Base-by-base conservation (phyloP, 805 yeast genomes). In the Candida peoriensis region DNA sequence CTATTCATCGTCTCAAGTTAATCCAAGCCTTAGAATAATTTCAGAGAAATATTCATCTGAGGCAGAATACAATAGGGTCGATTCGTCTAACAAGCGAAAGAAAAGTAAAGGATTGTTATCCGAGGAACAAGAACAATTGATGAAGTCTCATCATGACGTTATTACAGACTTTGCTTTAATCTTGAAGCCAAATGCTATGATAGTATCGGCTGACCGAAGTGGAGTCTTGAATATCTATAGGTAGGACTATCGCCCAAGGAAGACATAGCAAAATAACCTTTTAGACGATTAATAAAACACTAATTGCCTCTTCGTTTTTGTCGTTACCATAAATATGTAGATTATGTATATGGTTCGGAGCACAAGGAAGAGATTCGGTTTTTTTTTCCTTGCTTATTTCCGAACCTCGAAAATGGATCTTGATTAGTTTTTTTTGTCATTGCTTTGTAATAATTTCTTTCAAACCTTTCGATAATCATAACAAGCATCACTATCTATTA, bases 181-280 rank as follows among this genome's bases (percentile, higher is more conserved):
- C 12, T 43, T 60, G 12, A 50, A 55, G 8, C 86, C 86, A 0
- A 71, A 68, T 38, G 74, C 72, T 26, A 70, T 83, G 76, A 53
- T 83, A 3, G 59, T 84, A 4, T 66, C 82, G 3, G 86, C 63
- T 3, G 94, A 84, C 45, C 60, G 86, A 37, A 68, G 74, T 27
- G 95, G 95, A 0, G 63, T 61, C 3, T 63, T 85, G 21, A 76
- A 76, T 50, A 71, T 83, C 3, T 81, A 74, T 53, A 69, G 65
- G 46, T 72, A 48, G 36, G 4, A n/a, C n/a, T n/a, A n/a, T n/a
- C n/a, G n/a, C n/a, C n/a, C n/a, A n/a, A n/a, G n/a, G n/a, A n/a
- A n/a, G n/a, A n/a, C n/a, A n/a, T n/a, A n/a, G n/a, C n/a, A n/a
- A n/a, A n/a, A n/a, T n/a, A n/a, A n/a, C n/a, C n/a, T 28, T n/a